Evolutionary conservation across 2,329 filamentous ascomycete species (phyloP).

Genomic region (Hypoxylon sp.): DNA sequence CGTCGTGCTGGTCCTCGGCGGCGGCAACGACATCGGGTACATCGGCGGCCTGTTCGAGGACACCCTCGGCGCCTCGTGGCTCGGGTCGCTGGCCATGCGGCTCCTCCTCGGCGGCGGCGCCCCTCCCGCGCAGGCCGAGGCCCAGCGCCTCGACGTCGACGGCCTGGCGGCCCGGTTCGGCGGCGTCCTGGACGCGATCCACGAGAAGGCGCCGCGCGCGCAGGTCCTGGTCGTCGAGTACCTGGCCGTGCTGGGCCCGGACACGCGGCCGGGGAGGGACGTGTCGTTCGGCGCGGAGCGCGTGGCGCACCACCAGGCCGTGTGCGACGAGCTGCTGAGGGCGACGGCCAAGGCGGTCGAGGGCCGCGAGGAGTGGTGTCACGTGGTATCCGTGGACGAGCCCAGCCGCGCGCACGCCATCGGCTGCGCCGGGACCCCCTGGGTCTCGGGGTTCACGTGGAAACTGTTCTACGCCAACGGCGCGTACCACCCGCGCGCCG

Average conservation of each 20-base stretch:
- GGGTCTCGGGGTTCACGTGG: conserved; percentile 50
- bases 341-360: conserved; percentile 44
- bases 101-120: conserved; percentile 30
- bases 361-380: conserved; percentile 47
- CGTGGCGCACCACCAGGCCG: conserved; percentile 44
- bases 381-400: conserved; percentile 42
- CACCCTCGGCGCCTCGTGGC: conserved; percentile 39
- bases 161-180: conserved; percentile 46
- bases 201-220: conserved; percentile 56
- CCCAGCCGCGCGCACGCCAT: conserved; percentile 47
- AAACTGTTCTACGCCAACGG: conserved; percentile 42
- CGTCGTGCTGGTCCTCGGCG: conserved; percentile 53
- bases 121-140: conserved; percentile 16
- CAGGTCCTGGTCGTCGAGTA: conserved; percentile 58
- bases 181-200: conserved; percentile 42
- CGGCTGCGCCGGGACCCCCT: conserved; percentile 44
- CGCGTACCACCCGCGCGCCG: conserved; percentile 49
- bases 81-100: conserved; percentile 30
- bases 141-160: conserved; percentile 38
- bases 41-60: conserved; percentile 52
- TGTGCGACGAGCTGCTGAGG: conserved; percentile 40
- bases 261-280: conserved; percentile 43
- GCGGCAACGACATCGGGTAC: conserved; percentile 56
- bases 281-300: conserved; percentile 47
- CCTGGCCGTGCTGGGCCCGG: conserved; percentile 50